phyloP scores from a whole-genome alignment of 2,329 filamentous ascomycete species.

The Apiospora marii region DNA sequence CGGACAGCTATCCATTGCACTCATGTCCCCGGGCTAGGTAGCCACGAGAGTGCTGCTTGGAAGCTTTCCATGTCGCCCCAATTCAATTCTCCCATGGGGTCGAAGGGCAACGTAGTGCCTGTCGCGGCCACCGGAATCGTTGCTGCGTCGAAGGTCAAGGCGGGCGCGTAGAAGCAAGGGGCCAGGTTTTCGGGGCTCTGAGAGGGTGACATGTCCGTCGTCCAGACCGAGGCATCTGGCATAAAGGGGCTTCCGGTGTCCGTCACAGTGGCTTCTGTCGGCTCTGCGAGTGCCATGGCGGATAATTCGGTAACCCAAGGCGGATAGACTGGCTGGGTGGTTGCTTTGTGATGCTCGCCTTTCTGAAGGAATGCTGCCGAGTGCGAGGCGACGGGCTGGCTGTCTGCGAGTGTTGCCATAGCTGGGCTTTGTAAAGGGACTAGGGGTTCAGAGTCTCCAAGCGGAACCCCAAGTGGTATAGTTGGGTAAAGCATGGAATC shows the following conservation, averaged over 20 bases:
- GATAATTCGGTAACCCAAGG: background rate
- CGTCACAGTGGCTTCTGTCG: background rate
- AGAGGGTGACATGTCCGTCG: background rate
- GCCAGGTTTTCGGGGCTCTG: background rate
- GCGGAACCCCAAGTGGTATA: background rate
- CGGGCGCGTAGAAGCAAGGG: background rate
- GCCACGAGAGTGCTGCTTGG: background rate
- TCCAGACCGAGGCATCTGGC: background rate
- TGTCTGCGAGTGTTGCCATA: background rate
- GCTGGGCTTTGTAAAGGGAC: background rate
- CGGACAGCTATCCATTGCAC: background rate
- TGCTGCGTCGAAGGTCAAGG: background rate
- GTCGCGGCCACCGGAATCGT: background rate
- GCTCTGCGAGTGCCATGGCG: background rate
- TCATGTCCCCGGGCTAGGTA: background rate
- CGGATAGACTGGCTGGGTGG: background rate
- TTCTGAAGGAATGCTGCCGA: background rate
- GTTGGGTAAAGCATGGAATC: conserved; percentile 17
- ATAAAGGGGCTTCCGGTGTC: conserved; percentile 9
- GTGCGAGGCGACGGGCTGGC: background rate
- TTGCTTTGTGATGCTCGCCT: background rate
- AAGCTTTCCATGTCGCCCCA: background rate
- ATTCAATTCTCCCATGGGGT: background rate
- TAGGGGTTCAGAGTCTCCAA: background rate
- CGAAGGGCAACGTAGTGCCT: background rate